Conservation (phyloP, 108 stramenopile genomes). For the Fragilaria crotonensis region DNA sequence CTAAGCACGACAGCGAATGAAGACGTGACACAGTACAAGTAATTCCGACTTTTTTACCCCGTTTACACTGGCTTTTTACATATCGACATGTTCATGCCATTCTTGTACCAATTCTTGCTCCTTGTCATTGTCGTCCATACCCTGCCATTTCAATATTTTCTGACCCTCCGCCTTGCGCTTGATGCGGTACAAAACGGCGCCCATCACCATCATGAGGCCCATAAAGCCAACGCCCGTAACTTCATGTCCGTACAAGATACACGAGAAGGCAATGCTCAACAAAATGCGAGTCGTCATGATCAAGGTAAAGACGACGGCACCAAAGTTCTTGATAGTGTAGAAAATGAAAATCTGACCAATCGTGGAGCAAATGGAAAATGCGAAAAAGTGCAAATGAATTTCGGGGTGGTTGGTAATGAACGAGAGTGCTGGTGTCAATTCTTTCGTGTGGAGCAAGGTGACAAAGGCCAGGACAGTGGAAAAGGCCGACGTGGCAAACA, state of each 20-base stretch:
- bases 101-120: constrained; percentile 70
- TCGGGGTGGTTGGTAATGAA: constrained; percentile 90
- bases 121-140: constrained; percentile 72
- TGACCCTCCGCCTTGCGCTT: constrained; percentile 81
- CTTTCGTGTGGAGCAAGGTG: constrained; percentile 91
- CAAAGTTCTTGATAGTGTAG: constrained; percentile 97
- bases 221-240: constrained; percentile 80
- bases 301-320: constrained; percentile 97
- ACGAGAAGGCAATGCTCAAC: constrained; percentile 88
- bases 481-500: constrained; percentile 96
- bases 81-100: constrained; percentile 91
- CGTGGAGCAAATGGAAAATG: constrained; percentile 92
- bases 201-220: constrained; percentile 89
- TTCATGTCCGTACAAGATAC: constrained; percentile 88
- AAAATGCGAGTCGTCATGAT: constrained; percentile 97
- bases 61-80: constrained; percentile 2
- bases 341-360: constrained; percentile 96
- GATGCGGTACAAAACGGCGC: constrained; percentile 89
- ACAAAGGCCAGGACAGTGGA: constrained; percentile 87
- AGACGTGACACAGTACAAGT: not conserved
- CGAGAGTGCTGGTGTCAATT: constrained; percentile 70
- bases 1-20: too few relatives aligned
- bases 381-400: constrained; percentile 94
- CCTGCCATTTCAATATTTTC: constrained; percentile 86
- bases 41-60: not conserved